Conservation (phyloP, 2,329 filamentous ascomycete species). For the Chaetomiaceae sp. region DNA sequence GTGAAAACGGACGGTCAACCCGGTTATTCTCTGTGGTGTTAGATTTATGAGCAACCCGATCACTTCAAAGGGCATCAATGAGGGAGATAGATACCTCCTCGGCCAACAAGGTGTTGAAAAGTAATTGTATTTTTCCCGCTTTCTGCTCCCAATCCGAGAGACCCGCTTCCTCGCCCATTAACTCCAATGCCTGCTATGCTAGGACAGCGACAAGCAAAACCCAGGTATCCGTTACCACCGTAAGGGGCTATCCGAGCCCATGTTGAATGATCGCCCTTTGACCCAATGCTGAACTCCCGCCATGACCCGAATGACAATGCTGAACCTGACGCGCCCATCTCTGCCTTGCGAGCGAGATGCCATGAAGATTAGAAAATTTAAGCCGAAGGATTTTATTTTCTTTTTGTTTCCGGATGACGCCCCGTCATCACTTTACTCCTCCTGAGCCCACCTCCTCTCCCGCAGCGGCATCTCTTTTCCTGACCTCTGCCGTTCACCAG, state of each 20-base stretch:
- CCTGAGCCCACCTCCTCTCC: constrained; percentile 73
- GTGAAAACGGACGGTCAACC: neutral
- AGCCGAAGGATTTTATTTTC: neutral
- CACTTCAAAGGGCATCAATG: neutral
- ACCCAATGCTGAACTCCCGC: constrained; percentile 11
- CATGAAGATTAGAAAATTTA: neutral
- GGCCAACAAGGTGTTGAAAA: constrained; percentile 16
- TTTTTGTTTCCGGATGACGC: neutral
- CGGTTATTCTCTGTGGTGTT: neutral
- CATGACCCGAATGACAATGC: constrained; percentile 3
- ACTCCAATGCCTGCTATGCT: constrained; percentile 14
- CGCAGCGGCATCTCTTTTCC: constrained; percentile 65
- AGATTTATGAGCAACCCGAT: neutral
- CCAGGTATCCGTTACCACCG: constrained; percentile 4
- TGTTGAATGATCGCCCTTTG: constrained; percentile 27
- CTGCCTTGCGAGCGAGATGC: neutral
- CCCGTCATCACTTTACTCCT: constrained; percentile 27
- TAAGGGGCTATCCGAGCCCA: constrained; percentile 20
- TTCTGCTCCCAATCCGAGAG: neutral
- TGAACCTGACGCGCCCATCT: constrained; percentile 1
- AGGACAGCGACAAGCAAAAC: neutral
- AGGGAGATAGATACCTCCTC: neutral
- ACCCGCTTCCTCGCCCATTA: neutral
- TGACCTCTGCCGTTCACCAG: constrained; percentile 52
- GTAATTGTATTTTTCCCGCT: constrained; percentile 8